Evolutionary conservation across 192 early-diverging fungal species (phyloP).

Genomic region (Backusella westeae): DNA sequence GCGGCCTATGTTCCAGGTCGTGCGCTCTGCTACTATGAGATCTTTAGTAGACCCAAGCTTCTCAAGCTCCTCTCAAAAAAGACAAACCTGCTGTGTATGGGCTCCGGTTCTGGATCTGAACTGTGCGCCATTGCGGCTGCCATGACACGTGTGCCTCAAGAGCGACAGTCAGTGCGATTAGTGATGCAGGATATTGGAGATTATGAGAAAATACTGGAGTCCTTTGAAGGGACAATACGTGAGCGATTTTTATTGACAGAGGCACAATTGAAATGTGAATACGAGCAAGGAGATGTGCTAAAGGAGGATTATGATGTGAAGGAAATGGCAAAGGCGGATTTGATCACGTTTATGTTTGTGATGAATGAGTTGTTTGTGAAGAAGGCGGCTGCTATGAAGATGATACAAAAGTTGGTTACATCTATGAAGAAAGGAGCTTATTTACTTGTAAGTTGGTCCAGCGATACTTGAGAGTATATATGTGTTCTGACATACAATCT

Average conservation of each 20-base stretch:
- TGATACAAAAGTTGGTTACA: constrained; percentile 70
- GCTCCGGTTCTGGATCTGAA: constrained; percentile 86
- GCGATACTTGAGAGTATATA: background rate
- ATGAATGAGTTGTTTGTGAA: constrained; percentile 88
- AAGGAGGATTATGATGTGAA: constrained; percentile 32
- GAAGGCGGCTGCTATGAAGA: constrained; percentile 71
- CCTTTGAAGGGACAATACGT: constrained; percentile 53
- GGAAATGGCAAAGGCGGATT: constrained; percentile 38
- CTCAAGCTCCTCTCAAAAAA: constrained; percentile 42
- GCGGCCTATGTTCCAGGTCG: constrained; percentile 85
- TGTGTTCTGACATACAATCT: background rate
- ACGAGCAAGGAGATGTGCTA: constrained; percentile 60
- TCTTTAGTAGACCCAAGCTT: constrained; percentile 60
- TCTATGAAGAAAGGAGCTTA: constrained; percentile 61
- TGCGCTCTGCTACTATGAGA: constrained; percentile 79
- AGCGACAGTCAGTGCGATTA: constrained; percentile 39
- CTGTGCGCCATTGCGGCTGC: constrained; percentile 78
- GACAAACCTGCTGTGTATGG: constrained; percentile 63
- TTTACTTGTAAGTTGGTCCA: constrained; percentile 57
- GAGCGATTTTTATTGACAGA: constrained; percentile 50
- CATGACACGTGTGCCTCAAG: constrained; percentile 43
- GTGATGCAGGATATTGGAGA: constrained; percentile 65
- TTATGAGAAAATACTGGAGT: constrained; percentile 52
- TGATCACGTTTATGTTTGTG: constrained; percentile 90
- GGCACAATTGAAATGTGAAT: constrained; percentile 51